Evolutionary conservation across 2,329 filamentous ascomycete genomes (phyloP).

Genomic region (Leptographium lundbergii): DNA sequence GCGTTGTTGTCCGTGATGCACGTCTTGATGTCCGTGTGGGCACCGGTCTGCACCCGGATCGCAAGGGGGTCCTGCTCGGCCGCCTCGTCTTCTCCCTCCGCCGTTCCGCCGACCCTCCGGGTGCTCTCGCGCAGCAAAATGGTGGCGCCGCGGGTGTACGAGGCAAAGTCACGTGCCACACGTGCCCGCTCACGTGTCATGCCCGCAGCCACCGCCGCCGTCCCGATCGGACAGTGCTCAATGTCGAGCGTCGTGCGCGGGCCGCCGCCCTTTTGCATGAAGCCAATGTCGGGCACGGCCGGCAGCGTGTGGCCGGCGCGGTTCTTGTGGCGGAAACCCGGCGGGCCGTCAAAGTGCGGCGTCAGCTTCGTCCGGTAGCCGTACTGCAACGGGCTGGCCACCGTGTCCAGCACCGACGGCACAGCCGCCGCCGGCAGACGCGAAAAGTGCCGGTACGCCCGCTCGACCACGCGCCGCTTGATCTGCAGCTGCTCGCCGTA

Average conservation of each 20-base stretch:
- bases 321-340: constrained; percentile 34
- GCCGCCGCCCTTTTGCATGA: constrained; percentile 63
- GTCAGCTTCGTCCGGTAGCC: constrained; percentile 95
- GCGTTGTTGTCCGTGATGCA: constrained; percentile 81
- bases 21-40: constrained; percentile 65
- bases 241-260: constrained; percentile 74
- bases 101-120: constrained; percentile 26
- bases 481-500: constrained; percentile 75
- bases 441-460: constrained; percentile 86
- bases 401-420: constrained; percentile 68
- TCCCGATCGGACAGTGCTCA: constrained; percentile 93
- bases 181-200: constrained; percentile 67
- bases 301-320: constrained; percentile 33
- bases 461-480: constrained; percentile 78
- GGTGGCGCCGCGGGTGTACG: constrained; percentile 73
- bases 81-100: background rate
- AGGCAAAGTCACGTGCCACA: constrained; percentile 55
- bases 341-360: constrained; percentile 82
- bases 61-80: constrained; percentile 21
- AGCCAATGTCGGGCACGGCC: constrained; percentile 70
- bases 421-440: constrained; percentile 63
- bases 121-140: constrained; percentile 83
- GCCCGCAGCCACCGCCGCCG: constrained; percentile 67
- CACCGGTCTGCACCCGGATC: constrained; percentile 40
- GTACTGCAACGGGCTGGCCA: constrained; percentile 82